phyloP scores from a whole-genome alignment of 495 filamentous ascomycete genomes.

The Venustampulla echinocandica region DNA sequence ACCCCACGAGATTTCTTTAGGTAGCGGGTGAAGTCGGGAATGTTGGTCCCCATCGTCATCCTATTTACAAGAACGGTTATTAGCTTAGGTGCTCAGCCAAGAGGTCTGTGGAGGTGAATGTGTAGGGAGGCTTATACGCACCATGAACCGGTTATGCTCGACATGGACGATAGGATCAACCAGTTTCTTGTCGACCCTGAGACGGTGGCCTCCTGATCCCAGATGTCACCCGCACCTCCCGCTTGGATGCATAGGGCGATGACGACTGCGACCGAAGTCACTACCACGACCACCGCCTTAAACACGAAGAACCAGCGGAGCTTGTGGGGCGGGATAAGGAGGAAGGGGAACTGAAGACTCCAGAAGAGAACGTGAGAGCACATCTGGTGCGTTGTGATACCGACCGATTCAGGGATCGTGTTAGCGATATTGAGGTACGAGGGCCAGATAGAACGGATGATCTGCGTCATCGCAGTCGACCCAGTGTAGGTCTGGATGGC shows the following conservation, averaged over 20 bases:
- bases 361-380: slow-evolving; percentile 40
- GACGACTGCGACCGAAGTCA: slow-evolving; percentile 32
- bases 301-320: slow-evolving; percentile 43
- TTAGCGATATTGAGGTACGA: slow-evolving; percentile 36
- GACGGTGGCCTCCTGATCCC: slow-evolving; percentile 31
- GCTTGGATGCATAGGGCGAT: slow-evolving; percentile 37
- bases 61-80: too few relatives aligned
- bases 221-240: slow-evolving; percentile 37
- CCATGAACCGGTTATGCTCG: slow-evolving; percentile 36
- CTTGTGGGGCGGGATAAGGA: slow-evolving; percentile 41
- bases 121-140: slow-evolving; percentile 32
- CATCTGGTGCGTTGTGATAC: slow-evolving; percentile 43
- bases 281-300: slow-evolving; percentile 36
- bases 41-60: slow-evolving; percentile 33
- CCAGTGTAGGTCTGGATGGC: slow-evolving; percentile 36
- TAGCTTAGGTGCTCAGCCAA: too few relatives aligned
- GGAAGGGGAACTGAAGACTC: slow-evolving; percentile 38
- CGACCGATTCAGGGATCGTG: slow-evolving; percentile 37
- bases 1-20: slow-evolving; percentile 42
- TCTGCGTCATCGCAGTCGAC: slow-evolving; percentile 33
- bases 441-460: slow-evolving; percentile 38
- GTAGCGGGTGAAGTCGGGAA: slow-evolving; percentile 53
- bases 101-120: neutral
- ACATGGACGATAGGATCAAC: slow-evolving; percentile 36
- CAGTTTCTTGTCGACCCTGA: slow-evolving; percentile 32